Percentiles rank a stretch among this genome's conserved stretches.
These are phyloP conservation scores for Penicillium fuscoglaucum DNA, from an alignment of 2,329 filamentous ascomycete species.

Conservation along the genomic window DNA sequence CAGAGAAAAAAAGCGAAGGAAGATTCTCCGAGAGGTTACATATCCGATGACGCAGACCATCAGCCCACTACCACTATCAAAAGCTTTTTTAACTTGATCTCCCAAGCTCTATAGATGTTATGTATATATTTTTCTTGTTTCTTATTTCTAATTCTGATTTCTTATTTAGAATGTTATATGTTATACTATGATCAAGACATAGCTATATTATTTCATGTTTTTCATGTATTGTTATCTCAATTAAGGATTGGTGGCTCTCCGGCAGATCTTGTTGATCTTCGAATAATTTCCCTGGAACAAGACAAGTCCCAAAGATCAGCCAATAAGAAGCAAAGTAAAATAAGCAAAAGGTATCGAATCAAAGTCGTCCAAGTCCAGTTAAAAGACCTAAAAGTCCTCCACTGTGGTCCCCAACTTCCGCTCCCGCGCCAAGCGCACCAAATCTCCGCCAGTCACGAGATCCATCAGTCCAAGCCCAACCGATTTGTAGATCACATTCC, in stretches of 20 bases:
- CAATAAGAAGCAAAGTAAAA: constrained; percentile 5
- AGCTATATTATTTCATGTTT: background rate
- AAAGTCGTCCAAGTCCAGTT: background rate
- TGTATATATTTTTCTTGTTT: background rate
- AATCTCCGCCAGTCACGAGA: constrained; percentile 60
- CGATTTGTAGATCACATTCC: constrained; percentile 69
- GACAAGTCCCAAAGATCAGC: background rate
- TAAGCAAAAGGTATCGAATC: constrained; percentile 15
- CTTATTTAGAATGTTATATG: background rate
- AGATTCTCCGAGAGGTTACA: constrained; percentile 2
- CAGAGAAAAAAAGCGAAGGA: background rate
- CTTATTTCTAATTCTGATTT: background rate
- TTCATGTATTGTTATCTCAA: background rate
- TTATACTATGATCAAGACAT: background rate
- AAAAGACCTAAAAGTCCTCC: constrained; percentile 40
- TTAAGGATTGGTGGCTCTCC: constrained; percentile 1
- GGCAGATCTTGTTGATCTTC: constrained; percentile 9
- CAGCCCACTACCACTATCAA: constrained; percentile 4
- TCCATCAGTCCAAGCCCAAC: constrained; percentile 70
- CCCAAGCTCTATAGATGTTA: background rate
- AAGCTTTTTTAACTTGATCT: background rate
- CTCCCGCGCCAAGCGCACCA: constrained; percentile 58
- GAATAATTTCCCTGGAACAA: constrained; percentile 1
- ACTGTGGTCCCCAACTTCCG: constrained; percentile 55
- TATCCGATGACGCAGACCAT: constrained; percentile 7